Conservation (phyloP, 176 grass and related monocot genomes). For the Stipa capillata region DNA sequence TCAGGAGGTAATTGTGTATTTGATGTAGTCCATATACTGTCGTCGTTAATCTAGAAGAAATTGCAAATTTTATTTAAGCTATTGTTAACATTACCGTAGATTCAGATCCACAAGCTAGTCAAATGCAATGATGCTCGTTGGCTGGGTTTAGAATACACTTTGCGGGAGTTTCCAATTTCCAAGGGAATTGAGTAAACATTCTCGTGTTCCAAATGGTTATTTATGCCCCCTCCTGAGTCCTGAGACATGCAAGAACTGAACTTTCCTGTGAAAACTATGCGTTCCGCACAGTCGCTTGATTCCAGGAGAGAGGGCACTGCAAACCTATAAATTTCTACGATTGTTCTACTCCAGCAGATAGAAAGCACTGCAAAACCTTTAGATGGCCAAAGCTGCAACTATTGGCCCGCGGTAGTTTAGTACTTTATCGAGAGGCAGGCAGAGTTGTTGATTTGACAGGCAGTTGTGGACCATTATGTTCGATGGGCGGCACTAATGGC, state of each 20-base stretch:
- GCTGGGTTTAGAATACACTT: neutral
- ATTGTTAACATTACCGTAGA: neutral
- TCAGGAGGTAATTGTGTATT: constrained; percentile 36
- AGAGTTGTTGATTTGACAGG: constrained; percentile 2
- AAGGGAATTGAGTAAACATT: neutral
- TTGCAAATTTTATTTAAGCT: neutral
- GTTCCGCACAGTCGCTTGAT: neutral
- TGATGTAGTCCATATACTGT: constrained; percentile 38
- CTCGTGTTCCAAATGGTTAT: neutral
- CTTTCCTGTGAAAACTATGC: neutral
- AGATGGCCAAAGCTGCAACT: neutral
- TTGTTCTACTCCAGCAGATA: no score
- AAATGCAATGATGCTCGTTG: neutral
- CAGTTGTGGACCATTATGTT: constrained; percentile 30
- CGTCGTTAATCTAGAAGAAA: constrained; percentile 9
- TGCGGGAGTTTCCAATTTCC: neutral
- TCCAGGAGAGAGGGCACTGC: no score
- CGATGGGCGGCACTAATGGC: constrained; percentile 35
- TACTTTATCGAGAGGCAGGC: constrained; percentile 22
- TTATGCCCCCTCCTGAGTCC: no score
- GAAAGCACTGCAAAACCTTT: no score
- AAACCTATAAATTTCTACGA: no score
- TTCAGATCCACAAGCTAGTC: neutral
- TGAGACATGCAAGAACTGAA: neutral
- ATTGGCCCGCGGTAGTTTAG: neutral